A percentile compares a stretch with the other conserved stretches of the same genome.
phyloP scores from a whole-genome alignment of 129 eudicot genomes.

The Mikania micrantha region DNA sequence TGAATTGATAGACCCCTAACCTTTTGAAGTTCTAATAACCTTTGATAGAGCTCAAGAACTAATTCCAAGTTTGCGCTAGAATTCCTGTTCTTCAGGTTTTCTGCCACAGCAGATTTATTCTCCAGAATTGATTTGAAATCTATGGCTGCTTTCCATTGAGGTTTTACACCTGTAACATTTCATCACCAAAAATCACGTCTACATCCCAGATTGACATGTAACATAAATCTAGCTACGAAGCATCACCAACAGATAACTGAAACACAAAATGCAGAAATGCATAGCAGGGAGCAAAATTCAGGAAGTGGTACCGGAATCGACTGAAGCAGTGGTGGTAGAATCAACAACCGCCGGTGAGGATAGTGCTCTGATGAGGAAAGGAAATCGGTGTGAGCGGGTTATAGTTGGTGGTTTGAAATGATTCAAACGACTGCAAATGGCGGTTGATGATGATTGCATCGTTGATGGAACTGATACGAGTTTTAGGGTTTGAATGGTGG shows the following conservation, averaged over 20 bases:
- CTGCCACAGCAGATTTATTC: constrained; percentile 60
- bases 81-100: constrained; percentile 60
- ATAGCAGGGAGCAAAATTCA: background rate
- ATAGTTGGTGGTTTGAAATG: constrained; percentile 27
- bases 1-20: constrained; percentile 43
- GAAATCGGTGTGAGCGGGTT: constrained; percentile 18
- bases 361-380: constrained; percentile 30
- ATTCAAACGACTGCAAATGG: constrained; percentile 19
- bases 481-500: constrained; percentile 46
- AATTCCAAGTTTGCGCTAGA: constrained; percentile 71
- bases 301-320: constrained; percentile 9
- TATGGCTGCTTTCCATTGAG: constrained; percentile 90
- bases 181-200: background rate
- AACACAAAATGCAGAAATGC: too few species aligned
- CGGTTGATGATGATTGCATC: constrained; percentile 16
- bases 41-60: constrained; percentile 71
- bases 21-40: constrained; percentile 64
- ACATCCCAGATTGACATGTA: background rate
- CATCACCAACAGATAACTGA: too few species aligned
- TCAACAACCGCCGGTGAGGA: constrained; percentile 23
- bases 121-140: constrained; percentile 93
- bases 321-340: constrained; percentile 14
- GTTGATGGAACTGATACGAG: constrained; percentile 40
- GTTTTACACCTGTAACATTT: constrained; percentile 39
- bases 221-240: too few species aligned